Evolutionary conservation across 257 asterid genomes (phyloP).

Genomic region (Fraxinus americana): DNA sequence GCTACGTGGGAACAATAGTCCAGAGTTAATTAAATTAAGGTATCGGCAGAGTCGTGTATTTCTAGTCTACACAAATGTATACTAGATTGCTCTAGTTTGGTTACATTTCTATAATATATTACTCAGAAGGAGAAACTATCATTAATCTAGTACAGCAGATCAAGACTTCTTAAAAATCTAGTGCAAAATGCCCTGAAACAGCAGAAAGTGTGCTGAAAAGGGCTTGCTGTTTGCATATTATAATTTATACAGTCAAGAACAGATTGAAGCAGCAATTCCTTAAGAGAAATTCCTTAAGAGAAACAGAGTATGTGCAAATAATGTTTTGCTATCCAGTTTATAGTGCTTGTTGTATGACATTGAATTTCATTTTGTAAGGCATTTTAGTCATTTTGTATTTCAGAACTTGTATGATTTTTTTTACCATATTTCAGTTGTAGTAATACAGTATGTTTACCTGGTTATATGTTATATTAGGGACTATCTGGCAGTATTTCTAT

Average conservation of each 20-base stretch:
- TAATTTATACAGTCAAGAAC: slow-evolving; percentile 38
- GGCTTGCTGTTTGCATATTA: slow-evolving; percentile 31
- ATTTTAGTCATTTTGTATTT: background rate
- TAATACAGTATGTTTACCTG: background rate
- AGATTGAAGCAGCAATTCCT: slow-evolving; percentile 49
- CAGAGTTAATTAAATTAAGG: background rate
- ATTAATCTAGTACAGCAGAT: slow-evolving; percentile 21
- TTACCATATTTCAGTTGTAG: background rate
- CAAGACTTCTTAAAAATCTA: slow-evolving; percentile 25
- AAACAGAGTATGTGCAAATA: slow-evolving; percentile 35
- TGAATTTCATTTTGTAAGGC: slow-evolving; percentile 16
- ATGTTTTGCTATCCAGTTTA: slow-evolving; percentile 28
- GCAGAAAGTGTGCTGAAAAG: slow-evolving; percentile 25
- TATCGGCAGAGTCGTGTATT: slow-evolving; percentile 25
- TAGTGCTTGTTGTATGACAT: slow-evolving; percentile 51
- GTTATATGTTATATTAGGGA: slow-evolving; percentile 1
- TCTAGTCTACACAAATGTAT: slow-evolving; percentile 43
- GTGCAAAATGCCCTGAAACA: slow-evolving; percentile 29
- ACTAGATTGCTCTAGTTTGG: slow-evolving; percentile 40
- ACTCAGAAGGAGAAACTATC: slow-evolving; percentile 10
- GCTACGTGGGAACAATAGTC: slow-evolving; percentile 84
- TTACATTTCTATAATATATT: slow-evolving; percentile 22
- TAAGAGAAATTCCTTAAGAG: slow-evolving; percentile 30
- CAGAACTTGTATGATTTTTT: background rate
- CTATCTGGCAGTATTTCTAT: too few relatives aligned